Evolutionary conservation across 805 yeast species (phyloP).

Genomic region (Metschnikowia aberdeeniae): DNA sequence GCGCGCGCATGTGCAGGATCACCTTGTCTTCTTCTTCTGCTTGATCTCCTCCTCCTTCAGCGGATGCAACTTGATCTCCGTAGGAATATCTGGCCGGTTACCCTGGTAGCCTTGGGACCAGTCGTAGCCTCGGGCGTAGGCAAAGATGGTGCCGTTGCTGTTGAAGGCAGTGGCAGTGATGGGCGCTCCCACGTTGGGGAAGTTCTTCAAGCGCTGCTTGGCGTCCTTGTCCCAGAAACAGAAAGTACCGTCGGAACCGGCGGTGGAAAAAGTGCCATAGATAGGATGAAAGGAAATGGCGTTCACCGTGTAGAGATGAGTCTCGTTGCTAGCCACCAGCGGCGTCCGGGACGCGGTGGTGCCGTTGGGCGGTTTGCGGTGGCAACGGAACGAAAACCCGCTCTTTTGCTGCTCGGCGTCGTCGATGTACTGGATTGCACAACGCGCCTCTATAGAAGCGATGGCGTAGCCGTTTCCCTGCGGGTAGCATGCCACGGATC

Average conservation of each 20-base stretch:
- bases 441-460: conserved; percentile 92
- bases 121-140: conserved; percentile 90
- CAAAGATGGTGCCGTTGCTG: conserved; percentile 76
- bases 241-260: conserved; percentile 92
- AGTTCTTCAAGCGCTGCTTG: conserved; percentile 77
- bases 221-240: conserved; percentile 96
- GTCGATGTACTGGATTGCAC: conserved; percentile 90
- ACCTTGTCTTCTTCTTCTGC: conserved; percentile 36
- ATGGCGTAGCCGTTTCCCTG: conserved; percentile 89
- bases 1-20: no score
- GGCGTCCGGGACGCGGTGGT: conserved; percentile 26
- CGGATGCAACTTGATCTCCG: conserved; percentile 75
- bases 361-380: conserved; percentile 60
- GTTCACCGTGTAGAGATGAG: conserved; percentile 74
- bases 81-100: conserved; percentile 73
- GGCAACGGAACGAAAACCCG: conserved; percentile 93
- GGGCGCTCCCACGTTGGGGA: conserved; percentile 62
- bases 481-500: conserved; percentile 80
- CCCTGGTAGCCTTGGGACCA: conserved; percentile 90
- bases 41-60: conserved; percentile 83
- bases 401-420: conserved; percentile 66
- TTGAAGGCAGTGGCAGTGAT: conserved; percentile 80
- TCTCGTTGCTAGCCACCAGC: conserved; percentile 35
- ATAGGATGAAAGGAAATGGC: conserved; percentile 82
- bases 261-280: conserved; percentile 88